Base-by-base conservation (phyloP, 768 basidiomycete species). In the Serendipita vermifera region DNA sequence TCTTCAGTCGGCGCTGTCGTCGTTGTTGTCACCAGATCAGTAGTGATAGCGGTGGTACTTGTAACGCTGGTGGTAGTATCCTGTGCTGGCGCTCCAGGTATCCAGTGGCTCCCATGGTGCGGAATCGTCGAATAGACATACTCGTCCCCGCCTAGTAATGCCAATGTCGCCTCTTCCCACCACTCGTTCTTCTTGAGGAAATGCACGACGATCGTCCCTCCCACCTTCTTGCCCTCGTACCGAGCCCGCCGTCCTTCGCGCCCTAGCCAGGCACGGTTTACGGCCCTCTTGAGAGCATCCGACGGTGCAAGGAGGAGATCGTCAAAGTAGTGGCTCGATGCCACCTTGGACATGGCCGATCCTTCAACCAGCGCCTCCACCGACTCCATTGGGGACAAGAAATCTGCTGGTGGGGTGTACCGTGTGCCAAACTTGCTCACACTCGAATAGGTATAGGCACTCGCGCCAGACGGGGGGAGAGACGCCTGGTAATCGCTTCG, bases 121-220 rank as follows among this genome's bases (percentile, higher is more conserved):
- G 46, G 46, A 29, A 51, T 20, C 17, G 26, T 51, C 17, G 46
- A 57, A 26, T 58, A 33, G 3, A 36, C 48, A 26, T 54, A 70
- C 58, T 89, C 83, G 29, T 82, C 79, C n/a, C 82, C 79, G 55
- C 86, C 88, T 27, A 97, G 73, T 24, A 99, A 72, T 15, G 90
- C 91, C 9, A 91, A 70, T 9, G 90, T 88, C 3, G 93, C 88
- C 71, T 99, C 94, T 62, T 92, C 68, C 70, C 87, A 97, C 94
- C 94, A 99, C 71, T 87, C 85, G 61, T 88, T 82, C 67, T 89
- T 85, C 81, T 97, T 99, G 75, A 99, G 85, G 67, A 89, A 97
- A 71, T 99, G 94, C 54, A 99, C 91, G 20, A 91, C 87, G 41
- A 93, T 77, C 2, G 94, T 99, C 3, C 94, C 96, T 3, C 94